Base-by-base conservation (phyloP, 1,284 basidiomycete species). In the Mycena sp. region DNA sequence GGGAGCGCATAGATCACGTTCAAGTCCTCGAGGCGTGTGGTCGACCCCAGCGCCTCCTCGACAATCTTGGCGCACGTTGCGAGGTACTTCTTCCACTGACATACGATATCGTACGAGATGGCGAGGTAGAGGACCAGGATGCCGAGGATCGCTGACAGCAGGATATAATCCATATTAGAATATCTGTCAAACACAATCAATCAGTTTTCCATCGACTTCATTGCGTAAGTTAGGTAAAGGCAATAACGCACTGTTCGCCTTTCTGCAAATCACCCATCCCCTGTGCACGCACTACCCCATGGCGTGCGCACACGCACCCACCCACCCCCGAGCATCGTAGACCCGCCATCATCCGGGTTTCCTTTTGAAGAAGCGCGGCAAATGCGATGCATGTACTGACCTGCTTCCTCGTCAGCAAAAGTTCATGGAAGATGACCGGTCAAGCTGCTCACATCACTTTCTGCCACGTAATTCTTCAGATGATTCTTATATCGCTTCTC, bases 41-140 rank as follows among this genome's bases (percentile, higher is more conserved):
- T n/a, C 22, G 72, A 54, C 4, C 50, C 62, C 38, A 76, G 37
- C 3, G n/a, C n/a, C 13, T 22, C 25, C 25, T 70, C 73, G 10
- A 77, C 61, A 0, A 34, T 41, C 30, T 68, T 18, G 55, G 71
- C 44, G 10, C 71, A 69, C 10, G 55, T n/a, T 2, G 11, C 8
- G 30, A 78, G 71, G 11, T 73, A 64, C 1, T 69, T 57, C 37
- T 48, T 65, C 62, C 65, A 78, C 37, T 75, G 73, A 57, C 77
- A 78, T 14, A 52, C 72, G 18, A 78, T 76, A 50, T 78, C 77
- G 56, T 79, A 79, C 0, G 76, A 74, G 4, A 75, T 48, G 4
- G 75, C 38, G 10, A 73, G 4, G 10, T 3, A 41, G n/a, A 67
- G 13, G 4, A 70, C 34, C 3, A 13, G 18, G 20, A 73, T 13